A percentile compares a stretch with the other conserved stretches of the same genome.
phyloP scores from a whole-genome alignment of 78 protist genomes.

The Protostelium mycophagum region DNA sequence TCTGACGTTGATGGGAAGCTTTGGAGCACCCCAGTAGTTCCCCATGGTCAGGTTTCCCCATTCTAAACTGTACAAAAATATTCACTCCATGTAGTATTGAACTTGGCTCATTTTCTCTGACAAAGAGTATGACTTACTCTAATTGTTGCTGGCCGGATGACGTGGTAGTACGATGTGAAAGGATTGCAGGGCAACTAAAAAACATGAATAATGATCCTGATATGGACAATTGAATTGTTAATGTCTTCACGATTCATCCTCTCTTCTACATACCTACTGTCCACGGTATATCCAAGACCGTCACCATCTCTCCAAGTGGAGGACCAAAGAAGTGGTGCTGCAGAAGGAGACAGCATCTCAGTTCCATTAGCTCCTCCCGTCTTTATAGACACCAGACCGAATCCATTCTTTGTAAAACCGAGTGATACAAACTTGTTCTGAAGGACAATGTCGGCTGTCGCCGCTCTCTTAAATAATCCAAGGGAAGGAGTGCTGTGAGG shows the following conservation, averaged over 20 bases:
- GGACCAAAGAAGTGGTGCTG: neutral
- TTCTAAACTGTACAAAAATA: neutral
- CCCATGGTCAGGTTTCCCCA: neutral
- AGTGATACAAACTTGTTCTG: too few species aligned
- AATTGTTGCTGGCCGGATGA: neutral
- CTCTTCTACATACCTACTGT: neutral
- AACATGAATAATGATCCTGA: neutral
- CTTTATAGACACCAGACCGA: too few species aligned
- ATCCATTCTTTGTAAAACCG: too few species aligned
- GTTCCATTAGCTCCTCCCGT: too few species aligned
- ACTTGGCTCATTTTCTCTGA: neutral
- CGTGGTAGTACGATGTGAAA: too few species aligned
- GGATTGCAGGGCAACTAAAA: neutral
- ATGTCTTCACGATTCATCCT: too few species aligned
- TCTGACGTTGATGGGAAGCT: neutral
- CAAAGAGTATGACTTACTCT: neutral
- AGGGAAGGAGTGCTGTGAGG: too few species aligned
- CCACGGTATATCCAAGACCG: neutral
- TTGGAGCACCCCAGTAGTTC: neutral
- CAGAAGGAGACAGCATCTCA: neutral
- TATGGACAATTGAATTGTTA: neutral
- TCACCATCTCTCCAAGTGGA: neutral
- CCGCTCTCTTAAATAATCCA: too few species aligned
- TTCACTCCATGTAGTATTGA: neutral
- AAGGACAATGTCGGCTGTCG: too few species aligned